Base-by-base conservation (phyloP, 2,329 filamentous ascomycete species). In the Cyanodermella asteris region DNA sequence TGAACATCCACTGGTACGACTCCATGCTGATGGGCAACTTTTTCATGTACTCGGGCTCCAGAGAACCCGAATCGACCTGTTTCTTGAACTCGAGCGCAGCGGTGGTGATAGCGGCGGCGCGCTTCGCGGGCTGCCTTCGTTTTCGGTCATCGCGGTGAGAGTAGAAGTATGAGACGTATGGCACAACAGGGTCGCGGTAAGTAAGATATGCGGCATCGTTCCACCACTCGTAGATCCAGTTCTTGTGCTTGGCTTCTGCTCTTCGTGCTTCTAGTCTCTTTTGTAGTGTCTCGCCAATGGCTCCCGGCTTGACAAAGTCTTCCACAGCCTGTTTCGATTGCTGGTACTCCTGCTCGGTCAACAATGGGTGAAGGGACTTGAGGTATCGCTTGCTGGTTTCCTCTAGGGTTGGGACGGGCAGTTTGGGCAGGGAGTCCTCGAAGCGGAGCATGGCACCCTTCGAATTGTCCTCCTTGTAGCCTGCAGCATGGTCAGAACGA, bases 161-260 rank as follows among this genome's bases (percentile, higher is more conserved):
- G 59, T 97, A 97, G 58, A 97, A 97, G 64, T 97, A 97, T 51
- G 80, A 91, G 43, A 97, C 87, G 46, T 94, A 97, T 32, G 87
- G 87, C 11, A 94, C 77, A 23, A 97, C 78, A 7, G 87, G 87
- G 48, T 94, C 87, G 36, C 84, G 75, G 58, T 94, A 94, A 36
- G 56, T 64, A 36, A 97, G 68, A 53, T 97, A 97, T 30, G 87
- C 87, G 4, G 71, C 68, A 26, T 91, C 69, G 49, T 97, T 94
- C 87, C 87, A 97, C 87, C 87, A 97, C 39, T 97, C 84, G 38
- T 74, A 71, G 29, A 97, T 61, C 87, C 87, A 97, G 55, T 94
- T 97, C 56, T 75, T 80, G 45, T 64, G 55, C 33, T 75, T 72
- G 24, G 82, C 72, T 36, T 91, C 68, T 38, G 80, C 74, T 33